Base-by-base conservation (phyloP, 148 eudicot species). In the Cornus suecica region DNA sequence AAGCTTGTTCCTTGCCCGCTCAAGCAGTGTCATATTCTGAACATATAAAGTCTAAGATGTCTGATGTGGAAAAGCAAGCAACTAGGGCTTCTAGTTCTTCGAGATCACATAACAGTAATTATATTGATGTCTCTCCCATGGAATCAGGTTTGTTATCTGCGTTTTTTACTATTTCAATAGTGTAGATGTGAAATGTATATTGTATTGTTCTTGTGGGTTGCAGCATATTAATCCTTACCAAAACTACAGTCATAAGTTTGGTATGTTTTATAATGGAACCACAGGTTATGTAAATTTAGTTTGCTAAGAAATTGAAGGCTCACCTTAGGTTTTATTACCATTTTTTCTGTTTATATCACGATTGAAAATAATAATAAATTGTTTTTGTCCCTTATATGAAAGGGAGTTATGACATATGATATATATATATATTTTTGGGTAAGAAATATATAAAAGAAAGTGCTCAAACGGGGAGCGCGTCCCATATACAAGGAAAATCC, bases 1-100 rank as follows among this genome's bases (percentile, higher is more conserved):
- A 94, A 83, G 97, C 97, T 28, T 48, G 68, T 71, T 72, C 79
- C 29, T 80, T 94, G 69, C 88, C 87, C 80, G 72, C 78, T 77
- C 89, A 87, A 76, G 87, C 92, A 77, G 89, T 81, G 73, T 83
- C 83, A 42, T 90, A 75, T 80, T 75, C 75, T 58, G 79, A 75
- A 51, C 75, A 81, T 66, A 81, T 88, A 75, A 84, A 81, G 74
- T 76, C 85, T 68, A 87, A 89, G 78, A 74, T 76, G 54, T 56
- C 70, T 60, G 75, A 76, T 76, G 28, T 86, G 68, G 82, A 81
- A 82, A 83, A 73, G 77, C 77, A 82, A 79, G 70, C 69, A 66
- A 77, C 54, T 65, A 79, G 51, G 68, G 60, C 45, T 69, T 71
- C 65, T 54, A 62, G 48, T n/a, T 42, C 23, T 69, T 78, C 86